Base-by-base conservation (phyloP, 768 basidiomycete species). In the Collybiopsis confluens region DNA sequence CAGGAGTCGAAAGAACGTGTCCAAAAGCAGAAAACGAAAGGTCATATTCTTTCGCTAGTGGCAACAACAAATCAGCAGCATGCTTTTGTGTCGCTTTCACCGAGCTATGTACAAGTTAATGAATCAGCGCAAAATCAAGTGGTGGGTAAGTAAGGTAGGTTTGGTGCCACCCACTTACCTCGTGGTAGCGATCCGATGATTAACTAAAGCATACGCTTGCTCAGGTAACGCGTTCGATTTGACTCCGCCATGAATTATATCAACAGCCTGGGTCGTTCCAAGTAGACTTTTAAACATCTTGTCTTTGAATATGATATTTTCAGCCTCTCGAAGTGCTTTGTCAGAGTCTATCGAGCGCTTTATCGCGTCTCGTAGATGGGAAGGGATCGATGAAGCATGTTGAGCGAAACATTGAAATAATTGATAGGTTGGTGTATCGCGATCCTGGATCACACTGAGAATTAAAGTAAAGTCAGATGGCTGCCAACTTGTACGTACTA, bases 211-310 rank as follows among this genome's bases (percentile, higher is more conserved):
- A 64, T 72, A 82, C 1, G 81, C 85, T 52, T 70, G 74, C 67
- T 92, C 90, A 1, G 91, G 91, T 21, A 94, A 77, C 24, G 90
- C 89, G 61, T 92, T 92, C 24, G 76, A 74, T 67, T 91, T 90
- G 26, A 85, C 79, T 10, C 83, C 85, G 20, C 82, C 83, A n/a
- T 73, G 69, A 33, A 83, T 76, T 11, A 93, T 63, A 61, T 91
- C 89, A 41, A 86, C 77, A 1, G 91, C 91, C 65, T 90, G 88
- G 1, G 90, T 91, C 3, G 88, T 91, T 30, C 81, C 75, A 3
- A 83, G 71, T 8, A 83, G 63, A 56, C 73, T 81, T 52, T 72
- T 75, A 56, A 73, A 69, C 3, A 57, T 23, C 0, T 62, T 64
- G 58, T 80, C 67, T 45, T 72, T 62, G 24, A 73, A 68, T 23